Base-by-base conservation (phyloP, 169 alveolate genomes). In the Plasmodium reichenowi region DNA sequence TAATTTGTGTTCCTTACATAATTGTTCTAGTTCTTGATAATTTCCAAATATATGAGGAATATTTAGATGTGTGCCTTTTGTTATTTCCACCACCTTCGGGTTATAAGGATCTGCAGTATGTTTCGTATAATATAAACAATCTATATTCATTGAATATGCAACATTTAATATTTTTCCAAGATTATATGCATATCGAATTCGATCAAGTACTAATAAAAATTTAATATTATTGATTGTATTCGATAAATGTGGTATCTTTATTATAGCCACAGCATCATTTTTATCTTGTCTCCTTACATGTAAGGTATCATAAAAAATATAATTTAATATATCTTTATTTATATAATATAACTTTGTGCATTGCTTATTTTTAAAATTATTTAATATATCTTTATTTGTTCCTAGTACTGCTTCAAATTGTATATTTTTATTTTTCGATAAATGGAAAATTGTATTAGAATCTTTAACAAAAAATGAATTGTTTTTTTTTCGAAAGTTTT, bases 91-190 rank as follows among this genome's bases (percentile, higher is more conserved):
- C 17, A 93, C 95, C 88, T 94, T 93, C 88, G 93, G 92, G 66
- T 94, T 93, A 59, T 88, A 94, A 8, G 95, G 96, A 20, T 94
- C 95, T 52, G 94, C 95, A 4, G 95, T 94, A 48, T 94, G 93
- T 13, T 75, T 86, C 47, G 91, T 58, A 62, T 93, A 92, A 72
- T 74, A 93, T 20, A 94, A 15, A n/a, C 24, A 88, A 74, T 94
- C 96, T 10, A 94, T 71, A 74, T 88, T 88, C 74, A 94, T 68
- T 15, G 95, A 93, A 54, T 88, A 71, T 2, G 95, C 95, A 20
- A 93, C 74, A 47, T 94, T 80, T 70, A 93, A 76, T 29, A 94
- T 78, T 54, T 88, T 92, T 0, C 95, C 96, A 10, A 94, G 54
- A 43, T 94, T 94, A 72, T 93, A 88, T 45, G 95, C 92, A 83